Conservation (phyloP, 108 stramenopile species). For the Phaeodactylum tricornutum region DNA sequence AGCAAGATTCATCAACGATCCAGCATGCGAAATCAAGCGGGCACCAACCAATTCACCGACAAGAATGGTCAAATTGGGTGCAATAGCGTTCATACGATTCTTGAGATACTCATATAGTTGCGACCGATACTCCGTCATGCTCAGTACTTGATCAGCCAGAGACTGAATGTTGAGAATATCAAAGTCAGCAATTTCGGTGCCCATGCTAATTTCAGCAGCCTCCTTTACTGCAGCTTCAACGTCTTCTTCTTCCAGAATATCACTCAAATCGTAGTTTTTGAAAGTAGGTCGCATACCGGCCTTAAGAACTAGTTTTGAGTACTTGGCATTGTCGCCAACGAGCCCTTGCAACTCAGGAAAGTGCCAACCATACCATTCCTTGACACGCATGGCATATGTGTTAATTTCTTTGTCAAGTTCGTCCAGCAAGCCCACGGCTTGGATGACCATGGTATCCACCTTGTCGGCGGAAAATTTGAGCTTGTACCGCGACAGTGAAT, state of each 20-base stretch:
- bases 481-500: slow-evolving; percentile 97
- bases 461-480: slow-evolving; percentile 99
- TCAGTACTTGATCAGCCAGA: slow-evolving; percentile 93
- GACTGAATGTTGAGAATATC: slow-evolving; percentile 91
- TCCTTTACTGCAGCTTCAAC: slow-evolving; percentile 88
- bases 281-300: slow-evolving; percentile 86
- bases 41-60: slow-evolving; percentile 99
- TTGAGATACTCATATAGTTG: slow-evolving; percentile 98
- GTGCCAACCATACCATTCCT: slow-evolving; percentile 99
- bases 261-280: slow-evolving; percentile 75
- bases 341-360: slow-evolving; percentile 97
- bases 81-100: slow-evolving; percentile 99
- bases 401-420: slow-evolving; percentile 99
- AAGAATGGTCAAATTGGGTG: slow-evolving; percentile 98
- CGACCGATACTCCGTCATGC: slow-evolving; percentile 95
- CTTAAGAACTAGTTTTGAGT: slow-evolving; percentile 88
- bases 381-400: slow-evolving; percentile 99
- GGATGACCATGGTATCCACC: slow-evolving; percentile 99
- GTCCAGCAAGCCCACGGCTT: slow-evolving; percentile 99
- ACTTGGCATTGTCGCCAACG: slow-evolving; percentile 94
- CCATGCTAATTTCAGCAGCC: slow-evolving; percentile 98
- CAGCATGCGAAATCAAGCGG: slow-evolving; percentile 97
- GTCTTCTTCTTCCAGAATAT: slow-evolving; percentile 88
- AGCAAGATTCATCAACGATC: slow-evolving; percentile 97
- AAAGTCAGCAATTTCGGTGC: slow-evolving; percentile 95